Percentiles rank a stretch among this genome's conserved stretches.
These are phyloP conservation scores for Begonia fuchsioides DNA, from an alignment of 306 rosid species.

Conservation along the genomic window DNA sequence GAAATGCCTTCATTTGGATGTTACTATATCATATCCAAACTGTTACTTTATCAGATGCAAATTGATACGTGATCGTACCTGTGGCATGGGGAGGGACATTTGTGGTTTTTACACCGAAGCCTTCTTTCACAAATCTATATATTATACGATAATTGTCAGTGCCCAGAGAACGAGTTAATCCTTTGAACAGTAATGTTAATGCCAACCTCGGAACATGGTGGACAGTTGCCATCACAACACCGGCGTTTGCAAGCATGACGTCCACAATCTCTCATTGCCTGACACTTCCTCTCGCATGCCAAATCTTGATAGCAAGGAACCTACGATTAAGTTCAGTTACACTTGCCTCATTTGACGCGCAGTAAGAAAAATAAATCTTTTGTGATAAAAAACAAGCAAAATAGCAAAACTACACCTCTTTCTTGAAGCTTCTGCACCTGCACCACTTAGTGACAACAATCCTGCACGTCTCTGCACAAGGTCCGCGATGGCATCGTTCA, in stretches of 20 bases:
- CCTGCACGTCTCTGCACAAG: slow-evolving; percentile 64
- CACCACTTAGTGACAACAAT: slow-evolving; percentile 58
- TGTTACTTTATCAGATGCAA: slow-evolving; percentile 4
- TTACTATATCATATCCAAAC: not conserved
- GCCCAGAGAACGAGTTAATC: slow-evolving; percentile 4
- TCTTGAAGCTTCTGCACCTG: slow-evolving; percentile 80
- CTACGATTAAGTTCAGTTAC: slow-evolving; percentile 48
- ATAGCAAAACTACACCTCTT: slow-evolving; percentile 42
- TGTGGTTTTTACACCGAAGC: slow-evolving; percentile 91
- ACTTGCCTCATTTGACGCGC: slow-evolving; percentile 8
- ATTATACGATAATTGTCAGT: slow-evolving; percentile 9
- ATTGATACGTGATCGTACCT: slow-evolving; percentile 34
- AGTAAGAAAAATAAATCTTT: too few species aligned
- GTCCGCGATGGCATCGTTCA: slow-evolving; percentile 83
- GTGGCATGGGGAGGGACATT: slow-evolving; percentile 92
- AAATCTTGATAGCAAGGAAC: slow-evolving; percentile 95
- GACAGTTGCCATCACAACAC: slow-evolving; percentile 94
- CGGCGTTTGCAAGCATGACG: slow-evolving; percentile 87
- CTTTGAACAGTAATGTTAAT: slow-evolving; percentile 7
- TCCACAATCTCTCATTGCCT: slow-evolving; percentile 60
- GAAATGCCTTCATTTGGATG: too few species aligned
- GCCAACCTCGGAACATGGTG: slow-evolving; percentile 78
- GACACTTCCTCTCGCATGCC: slow-evolving; percentile 89
- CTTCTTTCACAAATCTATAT: slow-evolving; percentile 68
- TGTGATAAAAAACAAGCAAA: not conserved